Evolutionary conservation across 2,329 filamentous ascomycete species (phyloP).

Genomic region (Cladosporium colombiae): DNA sequence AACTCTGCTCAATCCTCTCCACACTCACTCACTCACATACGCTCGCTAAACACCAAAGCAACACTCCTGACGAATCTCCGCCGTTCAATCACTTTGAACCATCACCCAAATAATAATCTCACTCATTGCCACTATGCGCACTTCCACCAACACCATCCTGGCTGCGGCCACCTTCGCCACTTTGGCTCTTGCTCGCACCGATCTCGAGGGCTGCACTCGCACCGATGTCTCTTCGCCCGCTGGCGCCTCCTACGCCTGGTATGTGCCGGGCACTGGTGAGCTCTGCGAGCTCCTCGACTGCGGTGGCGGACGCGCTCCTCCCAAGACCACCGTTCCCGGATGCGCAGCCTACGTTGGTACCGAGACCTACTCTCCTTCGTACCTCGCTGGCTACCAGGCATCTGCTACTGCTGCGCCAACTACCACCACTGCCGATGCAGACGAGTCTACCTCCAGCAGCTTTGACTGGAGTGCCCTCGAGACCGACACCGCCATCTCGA

Average conservation of each 20-base stretch:
- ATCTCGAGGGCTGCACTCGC: slow-evolving; percentile 48
- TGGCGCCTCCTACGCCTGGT: slow-evolving; percentile 57
- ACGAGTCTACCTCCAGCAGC: slow-evolving; percentile 1
- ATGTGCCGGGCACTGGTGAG: slow-evolving; percentile 64
- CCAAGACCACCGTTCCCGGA: slow-evolving; percentile 62
- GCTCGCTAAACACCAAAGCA: neutral
- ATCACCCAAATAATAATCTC: neutral
- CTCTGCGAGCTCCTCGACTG: slow-evolving; percentile 67
- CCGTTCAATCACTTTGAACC: neutral
- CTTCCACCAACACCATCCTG: slow-evolving; percentile 30
- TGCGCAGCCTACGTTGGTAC: slow-evolving; percentile 60
- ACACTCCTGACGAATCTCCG: neutral
- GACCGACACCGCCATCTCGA: slow-evolving; percentile 19
- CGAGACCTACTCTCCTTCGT: slow-evolving; percentile 55
- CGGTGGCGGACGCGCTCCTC: slow-evolving; percentile 65
- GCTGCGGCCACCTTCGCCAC: slow-evolving; percentile 32
- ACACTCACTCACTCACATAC: neutral
- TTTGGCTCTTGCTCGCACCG: slow-evolving; percentile 39
- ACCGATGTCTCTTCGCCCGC: slow-evolving; percentile 38
- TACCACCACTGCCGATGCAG: slow-evolving; percentile 1
- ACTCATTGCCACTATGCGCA: slow-evolving; percentile 27
- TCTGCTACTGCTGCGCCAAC: slow-evolving; percentile 22
- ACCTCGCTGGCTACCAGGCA: slow-evolving; percentile 42
- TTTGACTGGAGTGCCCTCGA: slow-evolving; percentile 22
- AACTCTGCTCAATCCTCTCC: neutral